Evolutionary conservation across 257 asterid species (phyloP).

Genomic region (Petrea volubilis): DNA sequence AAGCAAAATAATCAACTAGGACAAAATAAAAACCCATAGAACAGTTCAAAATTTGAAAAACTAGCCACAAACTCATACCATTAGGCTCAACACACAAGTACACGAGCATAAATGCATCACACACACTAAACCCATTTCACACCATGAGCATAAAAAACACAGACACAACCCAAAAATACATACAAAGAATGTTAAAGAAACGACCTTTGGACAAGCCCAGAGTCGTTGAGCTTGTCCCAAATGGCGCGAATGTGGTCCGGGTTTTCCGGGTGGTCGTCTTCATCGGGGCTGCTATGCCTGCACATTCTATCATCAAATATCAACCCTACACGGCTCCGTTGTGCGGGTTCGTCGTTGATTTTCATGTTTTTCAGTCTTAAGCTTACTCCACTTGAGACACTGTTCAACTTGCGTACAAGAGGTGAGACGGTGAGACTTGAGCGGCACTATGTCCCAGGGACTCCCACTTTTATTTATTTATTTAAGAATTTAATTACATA

Average conservation of each 20-base stretch:
- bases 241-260: conserved; percentile 61
- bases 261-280: conserved; percentile 47
- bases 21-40: too few relatives aligned
- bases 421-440: not conserved
- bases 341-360: not conserved
- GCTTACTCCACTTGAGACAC: not conserved
- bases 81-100: not conserved
- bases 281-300: conserved; percentile 37
- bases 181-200: not conserved
- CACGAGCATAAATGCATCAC: not conserved
- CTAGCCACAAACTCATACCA: not conserved
- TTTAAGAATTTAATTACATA: too few relatives aligned
- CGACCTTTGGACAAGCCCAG: conserved; percentile 71
- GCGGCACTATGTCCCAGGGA: too few relatives aligned
- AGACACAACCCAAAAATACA: not conserved
- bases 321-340: conserved; percentile 57
- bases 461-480: too few relatives aligned
- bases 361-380: not conserved
- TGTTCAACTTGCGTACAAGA: too few relatives aligned
- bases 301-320: conserved; percentile 65
- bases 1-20: not conserved
- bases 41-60: not conserved
- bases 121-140: not conserved
- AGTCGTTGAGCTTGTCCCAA: conserved; percentile 68
- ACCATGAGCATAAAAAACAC: not conserved